Evolutionary conservation across 192 early-diverging fungal genomes (phyloP).

Genomic region (Umbelopsis isabellina): DNA sequence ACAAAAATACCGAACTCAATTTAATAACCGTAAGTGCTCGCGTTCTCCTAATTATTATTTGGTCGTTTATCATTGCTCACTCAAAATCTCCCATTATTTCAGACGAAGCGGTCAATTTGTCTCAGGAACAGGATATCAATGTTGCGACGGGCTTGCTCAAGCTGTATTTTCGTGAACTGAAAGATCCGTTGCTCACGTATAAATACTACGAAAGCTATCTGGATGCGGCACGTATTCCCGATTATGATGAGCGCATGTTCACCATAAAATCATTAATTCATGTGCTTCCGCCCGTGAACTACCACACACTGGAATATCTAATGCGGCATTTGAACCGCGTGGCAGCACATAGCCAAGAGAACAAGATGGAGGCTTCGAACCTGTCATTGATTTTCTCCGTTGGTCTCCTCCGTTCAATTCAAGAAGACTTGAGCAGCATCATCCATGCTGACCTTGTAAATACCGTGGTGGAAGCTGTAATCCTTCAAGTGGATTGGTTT

Average conservation of each 20-base stretch:
- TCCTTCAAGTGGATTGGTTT: slow-evolving; percentile 67
- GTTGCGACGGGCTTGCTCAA: slow-evolving; percentile 72
- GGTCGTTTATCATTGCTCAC: neutral
- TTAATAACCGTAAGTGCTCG: slow-evolving; percentile 56
- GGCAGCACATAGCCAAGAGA: slow-evolving; percentile 63
- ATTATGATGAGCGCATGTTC: slow-evolving; percentile 73
- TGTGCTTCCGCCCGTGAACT: slow-evolving; percentile 61
- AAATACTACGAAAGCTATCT: slow-evolving; percentile 73
- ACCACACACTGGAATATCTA: slow-evolving; percentile 60
- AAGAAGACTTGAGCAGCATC: slow-evolving; percentile 62
- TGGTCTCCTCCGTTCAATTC: slow-evolving; percentile 65
- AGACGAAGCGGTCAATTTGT: slow-evolving; percentile 45
- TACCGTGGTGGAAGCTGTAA: slow-evolving; percentile 69
- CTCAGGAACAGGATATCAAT: slow-evolving; percentile 69
- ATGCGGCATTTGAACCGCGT: slow-evolving; percentile 71
- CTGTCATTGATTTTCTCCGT: slow-evolving; percentile 89
- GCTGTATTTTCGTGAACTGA: slow-evolving; percentile 75
- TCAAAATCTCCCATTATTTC: neutral
- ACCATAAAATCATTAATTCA: slow-evolving; percentile 70
- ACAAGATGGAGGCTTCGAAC: slow-evolving; percentile 93
- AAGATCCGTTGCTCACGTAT: slow-evolving; percentile 71
- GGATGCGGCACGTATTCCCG: slow-evolving; percentile 61
- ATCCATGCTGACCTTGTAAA: slow-evolving; percentile 71
- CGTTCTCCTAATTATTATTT: no score
- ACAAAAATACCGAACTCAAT: slow-evolving; percentile 60